A percentile compares a stretch with the other conserved stretches of the same genome.
These are phyloP conservation scores for Marasmius tenuissimus DNA, from an alignment of 1,284 basidiomycete genomes.

Conservation along the genomic window DNA sequence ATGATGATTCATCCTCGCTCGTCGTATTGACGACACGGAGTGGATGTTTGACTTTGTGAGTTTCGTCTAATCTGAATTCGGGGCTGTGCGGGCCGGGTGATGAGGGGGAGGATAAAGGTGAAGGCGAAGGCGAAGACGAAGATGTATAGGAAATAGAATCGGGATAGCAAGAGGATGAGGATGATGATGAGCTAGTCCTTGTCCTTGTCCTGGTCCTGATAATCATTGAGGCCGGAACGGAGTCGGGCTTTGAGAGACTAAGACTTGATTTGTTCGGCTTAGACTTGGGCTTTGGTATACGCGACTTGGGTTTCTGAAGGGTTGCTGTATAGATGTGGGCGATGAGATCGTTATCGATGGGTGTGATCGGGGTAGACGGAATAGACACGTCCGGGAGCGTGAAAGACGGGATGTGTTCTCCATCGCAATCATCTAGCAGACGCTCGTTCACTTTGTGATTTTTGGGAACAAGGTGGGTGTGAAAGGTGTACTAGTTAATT, in stretches of 20 bases:
- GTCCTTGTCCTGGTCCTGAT: too few species aligned
- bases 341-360: too few species aligned
- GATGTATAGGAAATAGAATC: neutral
- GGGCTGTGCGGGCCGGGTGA: neutral
- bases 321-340: too few species aligned
- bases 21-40: neutral
- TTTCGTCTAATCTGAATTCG: neutral
- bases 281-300: too few species aligned
- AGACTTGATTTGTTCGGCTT: too few species aligned
- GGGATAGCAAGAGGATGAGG: too few species aligned
- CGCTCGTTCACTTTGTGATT: neutral
- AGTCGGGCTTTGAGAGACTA: too few species aligned
- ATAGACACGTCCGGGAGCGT: neutral
- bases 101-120: neutral
- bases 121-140: neutral
- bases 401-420: neutral
- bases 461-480: too few species aligned
- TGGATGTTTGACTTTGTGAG: neutral
- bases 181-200: too few species aligned
- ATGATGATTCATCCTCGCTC: neutral
- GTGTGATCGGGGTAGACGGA: neutral
- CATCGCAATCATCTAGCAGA: neutral
- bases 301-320: too few species aligned
- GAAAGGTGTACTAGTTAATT: too few species aligned
- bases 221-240: too few species aligned